Evolutionary conservation across 2,329 filamentous ascomycete genomes (phyloP), one percentile per base, ranked within the genome.

Genomic region (Neurospora sp.): DNA sequence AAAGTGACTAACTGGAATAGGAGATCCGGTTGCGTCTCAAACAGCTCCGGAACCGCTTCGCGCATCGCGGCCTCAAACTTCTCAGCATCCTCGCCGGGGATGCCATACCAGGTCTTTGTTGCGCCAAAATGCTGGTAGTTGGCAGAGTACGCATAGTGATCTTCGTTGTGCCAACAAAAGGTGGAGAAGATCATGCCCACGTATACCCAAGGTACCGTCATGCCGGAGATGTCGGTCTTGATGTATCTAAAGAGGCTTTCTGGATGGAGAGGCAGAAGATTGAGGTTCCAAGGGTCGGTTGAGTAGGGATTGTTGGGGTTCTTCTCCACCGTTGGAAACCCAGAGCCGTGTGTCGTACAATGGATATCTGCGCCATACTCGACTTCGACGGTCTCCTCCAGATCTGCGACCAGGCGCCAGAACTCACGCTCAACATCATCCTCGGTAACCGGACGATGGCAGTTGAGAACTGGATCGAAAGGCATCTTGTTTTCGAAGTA

Each of bases 121-220:
- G 94, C 93, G 10, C 96, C 96, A 76, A 99, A 97, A 76, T 99
- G 96, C 79, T 99, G 96, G 76, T 98, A 99, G 75, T 99, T 99
- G 68, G 96, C 92, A 0, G 96, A 99, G 78, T 98, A 99, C 1
- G 96, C 91, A 78, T 97, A 97, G 77, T 99, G 96, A 77, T 99
- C 96, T 77, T 99, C 96, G 73, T 97, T 97, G 79, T 99, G 96
- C 96, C 96, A 99, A 80, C 96, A 99, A 77, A 99, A 99, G 0
- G 96, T 98, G 0, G 96, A 99, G 79, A 99, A 99, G 46, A 97
- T 96, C 96, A 99, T 99, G 72, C 96, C 96, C 4, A 99, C 96
- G 77, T 99, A 99, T 3, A 99, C 89, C 96, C 96, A 99, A 0
- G 96, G 96, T 8, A 99, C 95, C 0, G 96, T 99, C 96, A 99